A percentile compares a stretch with the other conserved stretches of the same genome.
Conservation (phyloP, 257 asterid species). For the Solanum etuberosum region DNA sequence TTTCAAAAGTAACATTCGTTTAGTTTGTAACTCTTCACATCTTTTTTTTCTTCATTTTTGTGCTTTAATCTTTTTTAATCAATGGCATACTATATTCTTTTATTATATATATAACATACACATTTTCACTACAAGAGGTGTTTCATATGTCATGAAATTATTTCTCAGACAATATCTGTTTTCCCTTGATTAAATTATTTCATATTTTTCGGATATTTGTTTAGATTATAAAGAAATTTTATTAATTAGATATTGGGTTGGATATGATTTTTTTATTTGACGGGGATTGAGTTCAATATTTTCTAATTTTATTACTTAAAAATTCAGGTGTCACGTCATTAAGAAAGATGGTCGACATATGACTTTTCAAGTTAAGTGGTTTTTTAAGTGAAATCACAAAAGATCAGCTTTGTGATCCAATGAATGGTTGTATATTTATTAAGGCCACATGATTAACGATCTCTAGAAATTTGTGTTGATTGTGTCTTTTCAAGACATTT, state of each 20-base stretch:
- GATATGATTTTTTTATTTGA: neutral
- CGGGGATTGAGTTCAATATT: neutral
- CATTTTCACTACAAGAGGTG: neutral
- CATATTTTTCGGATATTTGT: too few species aligned
- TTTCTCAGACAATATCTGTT: neutral
- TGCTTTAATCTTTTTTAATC: neutral
- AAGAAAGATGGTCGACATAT: neutral
- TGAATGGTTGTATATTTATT: neutral
- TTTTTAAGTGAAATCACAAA: neutral
- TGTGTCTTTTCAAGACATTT: neutral
- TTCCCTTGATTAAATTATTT: neutral
- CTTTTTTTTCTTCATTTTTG: neutral
- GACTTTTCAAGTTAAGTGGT: neutral
- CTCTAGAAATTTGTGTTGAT: neutral
- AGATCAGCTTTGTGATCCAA: neutral
- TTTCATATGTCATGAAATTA: neutral
- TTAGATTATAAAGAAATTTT: too few species aligned
- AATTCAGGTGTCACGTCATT: neutral
- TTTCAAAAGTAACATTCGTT: neutral
- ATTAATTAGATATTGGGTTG: too few species aligned
- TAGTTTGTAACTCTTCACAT: neutral
- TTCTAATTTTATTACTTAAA: neutral
- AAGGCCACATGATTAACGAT: neutral
- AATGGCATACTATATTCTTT: neutral
- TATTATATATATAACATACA: too few species aligned